A percentile compares a stretch with the other conserved stretches of the same genome.
phyloP scores from a whole-genome alignment of 2,329 filamentous ascomycete species.

The Pseudocercospora cruenta region DNA sequence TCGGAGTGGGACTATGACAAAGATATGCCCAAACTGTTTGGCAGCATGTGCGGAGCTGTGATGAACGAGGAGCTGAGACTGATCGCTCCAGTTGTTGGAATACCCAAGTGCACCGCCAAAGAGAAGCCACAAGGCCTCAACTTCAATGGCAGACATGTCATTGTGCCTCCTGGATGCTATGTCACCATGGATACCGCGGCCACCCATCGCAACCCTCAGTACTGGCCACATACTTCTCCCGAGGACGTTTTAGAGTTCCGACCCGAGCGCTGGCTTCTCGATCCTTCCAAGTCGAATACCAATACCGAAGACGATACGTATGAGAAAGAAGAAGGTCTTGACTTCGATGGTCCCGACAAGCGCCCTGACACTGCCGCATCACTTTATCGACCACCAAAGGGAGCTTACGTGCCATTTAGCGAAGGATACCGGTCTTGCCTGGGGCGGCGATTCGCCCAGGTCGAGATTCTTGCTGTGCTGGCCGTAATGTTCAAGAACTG shows the following conservation, averaged over 20 bases:
- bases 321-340: slow-evolving; percentile 39
- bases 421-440: slow-evolving; percentile 60
- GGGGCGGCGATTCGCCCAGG: slow-evolving; percentile 60
- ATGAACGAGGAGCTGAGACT: slow-evolving; percentile 78
- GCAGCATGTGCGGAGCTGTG: slow-evolving; percentile 71
- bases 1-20: slow-evolving; percentile 72
- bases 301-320: slow-evolving; percentile 43
- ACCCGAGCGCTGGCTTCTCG: slow-evolving; percentile 71
- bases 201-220: slow-evolving; percentile 69
- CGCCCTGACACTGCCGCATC: slow-evolving; percentile 61
- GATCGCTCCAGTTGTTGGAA: slow-evolving; percentile 69
- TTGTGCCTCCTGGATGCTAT: slow-evolving; percentile 60
- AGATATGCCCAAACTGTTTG: slow-evolving; percentile 67
- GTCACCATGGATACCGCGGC: slow-evolving; percentile 62
- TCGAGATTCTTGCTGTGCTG: slow-evolving; percentile 59
- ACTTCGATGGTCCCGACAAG: slow-evolving; percentile 61
- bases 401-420: slow-evolving; percentile 60
- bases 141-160: slow-evolving; percentile 61
- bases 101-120: slow-evolving; percentile 66
- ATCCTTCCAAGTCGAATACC: slow-evolving; percentile 31
- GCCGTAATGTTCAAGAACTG: slow-evolving; percentile 60
- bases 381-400: slow-evolving; percentile 61
- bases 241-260: slow-evolving; percentile 69
- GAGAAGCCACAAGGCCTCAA: slow-evolving; percentile 59
- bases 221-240: slow-evolving; percentile 63